A percentile compares a stretch with the other conserved stretches of the same genome.
phyloP scores from a whole-genome alignment of 2,329 filamentous ascomycete species.

The Onygena corvina region DNA sequence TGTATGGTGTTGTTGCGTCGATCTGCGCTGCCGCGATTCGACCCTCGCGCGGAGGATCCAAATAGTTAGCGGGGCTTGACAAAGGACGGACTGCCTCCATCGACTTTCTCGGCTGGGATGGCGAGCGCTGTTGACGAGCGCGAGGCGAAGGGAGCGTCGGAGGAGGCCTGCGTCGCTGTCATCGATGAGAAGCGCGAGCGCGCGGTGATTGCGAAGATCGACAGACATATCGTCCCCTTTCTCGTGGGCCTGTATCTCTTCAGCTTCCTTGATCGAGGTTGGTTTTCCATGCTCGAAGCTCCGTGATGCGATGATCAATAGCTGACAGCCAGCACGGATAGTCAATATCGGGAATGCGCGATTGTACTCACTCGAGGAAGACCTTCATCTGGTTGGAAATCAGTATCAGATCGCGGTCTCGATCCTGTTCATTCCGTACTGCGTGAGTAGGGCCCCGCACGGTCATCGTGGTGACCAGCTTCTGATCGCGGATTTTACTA shows the following conservation, averaged over 20 bases:
- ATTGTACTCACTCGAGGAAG: conserved; percentile 51
- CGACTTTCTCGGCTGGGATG: background rate
- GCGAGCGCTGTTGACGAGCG: background rate
- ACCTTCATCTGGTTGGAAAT: conserved; percentile 47
- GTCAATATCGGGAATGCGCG: conserved; percentile 64
- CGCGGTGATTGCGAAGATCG: conserved; percentile 30
- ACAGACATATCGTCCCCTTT: conserved; percentile 32
- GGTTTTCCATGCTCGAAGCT: background rate
- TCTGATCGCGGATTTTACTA: conserved; percentile 11
- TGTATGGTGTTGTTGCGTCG: too few relatives aligned
- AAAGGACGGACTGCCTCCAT: too few relatives aligned
- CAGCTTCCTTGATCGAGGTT: conserved; percentile 57
- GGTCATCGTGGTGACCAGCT: background rate
- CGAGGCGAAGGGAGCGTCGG: background rate
- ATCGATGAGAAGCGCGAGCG: conserved; percentile 23
- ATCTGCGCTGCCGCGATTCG: too few relatives aligned
- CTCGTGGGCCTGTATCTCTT: conserved; percentile 50
- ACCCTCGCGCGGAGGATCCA: too few relatives aligned
- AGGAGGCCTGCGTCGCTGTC: background rate
- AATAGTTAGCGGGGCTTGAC: too few relatives aligned
- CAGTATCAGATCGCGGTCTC: conserved; percentile 60
- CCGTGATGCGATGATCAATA: background rate
- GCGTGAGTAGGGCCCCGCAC: conserved; percentile 25
- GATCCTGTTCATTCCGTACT: conserved; percentile 55
- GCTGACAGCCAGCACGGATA: conserved; percentile 12